A percentile compares a stretch with the other conserved stretches of the same genome.
Evolutionary conservation across 768 basidiomycete species (phyloP).

Genomic region (Exsudoporus frostii): DNA sequence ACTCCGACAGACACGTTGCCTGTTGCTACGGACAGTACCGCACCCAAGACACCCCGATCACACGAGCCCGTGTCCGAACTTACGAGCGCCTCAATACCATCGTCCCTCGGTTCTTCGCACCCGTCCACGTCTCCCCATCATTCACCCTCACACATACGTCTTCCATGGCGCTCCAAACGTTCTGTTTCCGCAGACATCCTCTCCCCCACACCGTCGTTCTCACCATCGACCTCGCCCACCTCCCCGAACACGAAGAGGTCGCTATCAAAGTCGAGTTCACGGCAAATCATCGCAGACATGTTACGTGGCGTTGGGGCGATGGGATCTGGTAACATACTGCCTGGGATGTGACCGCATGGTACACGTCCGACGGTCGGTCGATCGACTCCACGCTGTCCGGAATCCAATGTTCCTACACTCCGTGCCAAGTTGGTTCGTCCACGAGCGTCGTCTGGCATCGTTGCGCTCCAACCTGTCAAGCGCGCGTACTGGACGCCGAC

Average conservation of each 20-base stretch:
- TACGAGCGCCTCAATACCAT: background rate
- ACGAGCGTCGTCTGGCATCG: background rate
- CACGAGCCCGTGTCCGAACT: background rate
- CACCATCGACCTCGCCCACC: slow-evolving; percentile 8
- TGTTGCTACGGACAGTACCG: background rate
- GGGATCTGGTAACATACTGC: background rate
- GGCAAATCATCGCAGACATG: slow-evolving; percentile 35
- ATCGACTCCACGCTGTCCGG: background rate
- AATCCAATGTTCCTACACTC: background rate
- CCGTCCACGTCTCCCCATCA: background rate
- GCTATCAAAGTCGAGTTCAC: slow-evolving; percentile 13
- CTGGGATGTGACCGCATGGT: background rate
- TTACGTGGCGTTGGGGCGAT: slow-evolving; percentile 45
- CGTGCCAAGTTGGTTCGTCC: background rate
- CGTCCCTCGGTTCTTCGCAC: background rate
- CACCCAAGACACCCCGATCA: background rate
- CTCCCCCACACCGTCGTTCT: background rate
- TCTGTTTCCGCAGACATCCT: slow-evolving; percentile 1
- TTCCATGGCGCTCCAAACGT: slow-evolving; percentile 10
- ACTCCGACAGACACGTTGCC: background rate
- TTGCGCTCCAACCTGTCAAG: background rate
- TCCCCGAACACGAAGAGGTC: slow-evolving; percentile 13
- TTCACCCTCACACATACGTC: slow-evolving; percentile 4
- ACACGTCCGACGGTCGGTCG: background rate
- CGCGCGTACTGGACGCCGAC: no score